Conservation (phyloP, 2,329 filamentous ascomycete genomes). For the Ilyonectria robusta region DNA sequence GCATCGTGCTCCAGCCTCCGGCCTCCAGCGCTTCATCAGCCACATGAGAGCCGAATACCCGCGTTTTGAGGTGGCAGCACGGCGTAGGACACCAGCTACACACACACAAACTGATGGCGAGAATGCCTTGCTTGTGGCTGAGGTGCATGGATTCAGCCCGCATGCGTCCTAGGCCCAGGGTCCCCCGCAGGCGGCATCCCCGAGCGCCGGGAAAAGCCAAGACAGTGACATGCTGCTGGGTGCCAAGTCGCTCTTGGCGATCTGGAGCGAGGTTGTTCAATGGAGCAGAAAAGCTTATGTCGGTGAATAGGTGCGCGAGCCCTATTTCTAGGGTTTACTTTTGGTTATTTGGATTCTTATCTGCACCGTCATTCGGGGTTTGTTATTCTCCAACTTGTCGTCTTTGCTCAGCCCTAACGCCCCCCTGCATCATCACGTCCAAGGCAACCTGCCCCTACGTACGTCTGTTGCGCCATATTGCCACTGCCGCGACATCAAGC, state of each 20-base stretch:
- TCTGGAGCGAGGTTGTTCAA: background rate
- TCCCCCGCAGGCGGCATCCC: slow-evolving; percentile 10
- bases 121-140: slow-evolving; percentile 29
- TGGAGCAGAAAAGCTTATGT: background rate
- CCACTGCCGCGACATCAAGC: background rate
- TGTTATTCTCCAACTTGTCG: background rate
- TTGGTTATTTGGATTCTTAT: too few species aligned
- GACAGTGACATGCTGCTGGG: slow-evolving; percentile 15
- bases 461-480: background rate
- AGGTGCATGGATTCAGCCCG: slow-evolving; percentile 1
- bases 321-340: background rate
- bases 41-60: slow-evolving; percentile 17
- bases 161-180: slow-evolving; percentile 15
- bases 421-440: background rate
- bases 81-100: background rate
- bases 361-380: background rate
- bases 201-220: slow-evolving; percentile 11
- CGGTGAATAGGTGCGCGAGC: background rate
- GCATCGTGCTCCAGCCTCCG: background rate
- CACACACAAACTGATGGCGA: background rate
- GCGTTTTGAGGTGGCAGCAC: background rate
- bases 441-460: background rate
- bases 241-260: slow-evolving; percentile 7
- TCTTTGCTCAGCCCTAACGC: background rate
- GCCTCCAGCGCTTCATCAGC: slow-evolving; percentile 16